Evolutionary conservation across 2,329 filamentous ascomycete species (phyloP).

Genomic region (Penicillium olsonii): DNA sequence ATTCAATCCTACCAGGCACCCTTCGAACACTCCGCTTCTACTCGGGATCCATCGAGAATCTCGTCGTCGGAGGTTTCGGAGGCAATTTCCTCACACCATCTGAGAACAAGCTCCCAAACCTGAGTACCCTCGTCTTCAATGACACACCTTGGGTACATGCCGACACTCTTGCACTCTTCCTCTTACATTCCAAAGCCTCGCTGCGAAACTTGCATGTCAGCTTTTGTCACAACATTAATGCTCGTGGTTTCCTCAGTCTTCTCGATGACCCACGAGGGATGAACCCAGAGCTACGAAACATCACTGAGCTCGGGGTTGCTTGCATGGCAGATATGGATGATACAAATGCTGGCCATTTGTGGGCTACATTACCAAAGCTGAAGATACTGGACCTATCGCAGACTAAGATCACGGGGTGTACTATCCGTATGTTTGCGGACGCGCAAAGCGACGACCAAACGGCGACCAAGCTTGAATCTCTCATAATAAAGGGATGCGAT

Average conservation of each 20-base stretch:
- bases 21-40: conserved; percentile 33
- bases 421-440: conserved; percentile 37
- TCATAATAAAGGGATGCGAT: conserved; percentile 32
- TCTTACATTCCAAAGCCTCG: conserved; percentile 23
- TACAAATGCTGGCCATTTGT: conserved; percentile 17
- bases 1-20: conserved; percentile 24
- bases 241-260: conserved; percentile 12
- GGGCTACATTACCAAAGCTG: conserved; percentile 28
- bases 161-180: conserved; percentile 14
- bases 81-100: background rate
- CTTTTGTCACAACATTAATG: conserved; percentile 25
- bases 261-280: conserved; percentile 1
- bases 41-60: conserved; percentile 17
- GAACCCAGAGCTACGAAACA: conserved; percentile 12
- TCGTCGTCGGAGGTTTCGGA: background rate
- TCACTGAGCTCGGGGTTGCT: conserved; percentile 34
- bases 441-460: conserved; percentile 9
- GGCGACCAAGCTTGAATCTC: conserved; percentile 22
- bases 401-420: conserved; percentile 37
- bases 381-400: conserved; percentile 36
- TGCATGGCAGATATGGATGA: conserved; percentile 31
- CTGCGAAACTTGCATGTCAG: conserved; percentile 30
- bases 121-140: conserved; percentile 31
- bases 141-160: conserved; percentile 28
- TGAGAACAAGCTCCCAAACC: conserved; percentile 20